Evolutionary conservation across 2,329 filamentous ascomycete species (phyloP).

Genomic region (Aspergillus luchuensis): DNA sequence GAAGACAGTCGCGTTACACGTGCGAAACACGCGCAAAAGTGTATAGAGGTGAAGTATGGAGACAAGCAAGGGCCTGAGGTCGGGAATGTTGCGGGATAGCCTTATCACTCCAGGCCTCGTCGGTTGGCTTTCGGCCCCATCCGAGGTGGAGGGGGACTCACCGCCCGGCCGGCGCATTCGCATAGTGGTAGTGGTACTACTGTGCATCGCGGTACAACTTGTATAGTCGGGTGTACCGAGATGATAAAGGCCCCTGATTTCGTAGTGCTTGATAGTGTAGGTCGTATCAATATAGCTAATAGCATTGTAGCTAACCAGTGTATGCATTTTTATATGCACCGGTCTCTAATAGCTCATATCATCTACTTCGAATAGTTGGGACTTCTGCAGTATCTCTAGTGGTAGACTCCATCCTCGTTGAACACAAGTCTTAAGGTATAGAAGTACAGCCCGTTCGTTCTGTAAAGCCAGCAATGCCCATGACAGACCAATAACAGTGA

Average conservation of each 20-base stretch:
- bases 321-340: constrained; percentile 73
- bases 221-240: too few relatives aligned
- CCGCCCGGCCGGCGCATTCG: background rate
- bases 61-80: background rate
- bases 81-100: background rate
- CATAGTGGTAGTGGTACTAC: background rate
- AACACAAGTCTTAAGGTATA: background rate
- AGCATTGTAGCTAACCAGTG: constrained; percentile 68
- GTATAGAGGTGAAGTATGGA: background rate
- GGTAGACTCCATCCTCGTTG: constrained; percentile 76
- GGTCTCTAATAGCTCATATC: too few relatives aligned
- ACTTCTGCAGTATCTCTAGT: constrained; percentile 89
- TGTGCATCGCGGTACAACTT: too few relatives aligned
- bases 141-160: background rate
- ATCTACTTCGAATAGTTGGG: constrained; percentile 99
- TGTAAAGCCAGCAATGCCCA: constrained; percentile 5
- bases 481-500: background rate
- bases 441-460: background rate
- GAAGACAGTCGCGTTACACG: background rate
- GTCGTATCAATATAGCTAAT: constrained; percentile 43
- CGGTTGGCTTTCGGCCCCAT: background rate
- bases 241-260: constrained; percentile 81
- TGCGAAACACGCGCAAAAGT: background rate
- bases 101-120: background rate
- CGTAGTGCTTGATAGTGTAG: constrained; percentile 53